phyloP scores from a whole-genome alignment of 2,329 filamentous ascomycete species.

The Botrytis cinerea region DNA sequence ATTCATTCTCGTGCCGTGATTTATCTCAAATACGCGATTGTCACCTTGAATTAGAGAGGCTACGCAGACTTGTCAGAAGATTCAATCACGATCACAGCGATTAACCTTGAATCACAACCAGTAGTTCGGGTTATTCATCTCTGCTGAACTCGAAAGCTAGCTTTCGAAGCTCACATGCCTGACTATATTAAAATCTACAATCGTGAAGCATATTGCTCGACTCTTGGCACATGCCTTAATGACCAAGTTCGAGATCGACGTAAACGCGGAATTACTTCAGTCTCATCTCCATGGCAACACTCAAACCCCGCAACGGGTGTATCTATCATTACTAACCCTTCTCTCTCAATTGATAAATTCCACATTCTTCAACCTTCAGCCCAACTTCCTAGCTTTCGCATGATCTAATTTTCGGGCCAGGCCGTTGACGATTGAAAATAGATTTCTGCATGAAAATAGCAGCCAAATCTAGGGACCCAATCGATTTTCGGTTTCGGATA shows the following conservation, averaged over 20 bases:
- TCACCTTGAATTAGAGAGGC: neutral
- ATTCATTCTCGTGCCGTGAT: neutral
- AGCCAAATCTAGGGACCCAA: neutral
- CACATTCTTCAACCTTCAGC: too few species aligned
- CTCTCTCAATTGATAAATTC: neutral
- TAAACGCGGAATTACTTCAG: neutral
- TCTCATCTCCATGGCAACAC: neutral
- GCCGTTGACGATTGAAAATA: neutral
- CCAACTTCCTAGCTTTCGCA: neutral
- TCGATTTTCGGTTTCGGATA: neutral
- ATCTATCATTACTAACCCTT: neutral
- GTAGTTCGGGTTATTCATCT: neutral
- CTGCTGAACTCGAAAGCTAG: accelerated
- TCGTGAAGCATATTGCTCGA: neutral
- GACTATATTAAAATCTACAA: neutral
- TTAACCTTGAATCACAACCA: neutral
- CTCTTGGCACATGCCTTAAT: neutral
- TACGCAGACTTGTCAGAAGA: neutral
- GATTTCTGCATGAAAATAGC: neutral
- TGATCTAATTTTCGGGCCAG: neutral
- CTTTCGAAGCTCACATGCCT: neutral
- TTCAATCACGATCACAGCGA: neutral
- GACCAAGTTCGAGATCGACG: neutral
- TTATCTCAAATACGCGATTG: neutral
- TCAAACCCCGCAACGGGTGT: neutral